A percentile compares a stretch with the other conserved stretches of the same genome.
Evolutionary conservation across 306 rosid species (phyloP).

Genomic region (Begonia masoniana): DNA sequence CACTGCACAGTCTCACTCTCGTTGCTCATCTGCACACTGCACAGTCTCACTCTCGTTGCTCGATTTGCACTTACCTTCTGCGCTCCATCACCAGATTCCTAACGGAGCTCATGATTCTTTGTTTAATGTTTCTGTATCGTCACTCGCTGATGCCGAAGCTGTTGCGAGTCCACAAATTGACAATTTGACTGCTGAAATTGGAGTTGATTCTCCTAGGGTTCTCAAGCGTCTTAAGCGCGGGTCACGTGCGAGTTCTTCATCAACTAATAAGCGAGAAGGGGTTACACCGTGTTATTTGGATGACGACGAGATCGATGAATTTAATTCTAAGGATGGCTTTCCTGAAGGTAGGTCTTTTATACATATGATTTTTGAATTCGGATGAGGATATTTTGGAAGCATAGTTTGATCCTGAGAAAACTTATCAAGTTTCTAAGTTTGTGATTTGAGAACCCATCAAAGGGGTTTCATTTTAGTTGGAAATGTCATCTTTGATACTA

Average conservation of each 20-base stretch:
- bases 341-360: constrained; percentile 13
- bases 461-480: no score
- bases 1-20: no score
- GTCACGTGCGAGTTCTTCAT: constrained; percentile 3
- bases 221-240: constrained; percentile 75
- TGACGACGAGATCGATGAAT: constrained; percentile 72
- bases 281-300: constrained; percentile 6
- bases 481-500: no score
- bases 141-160: constrained; percentile 6
- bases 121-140: not conserved
- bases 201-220: constrained; percentile 17
- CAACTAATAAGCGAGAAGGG: constrained; percentile 6
- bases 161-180: constrained; percentile 10
- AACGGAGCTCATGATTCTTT: constrained; percentile 6
- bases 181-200: constrained; percentile 26
- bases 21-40: no score
- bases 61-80: no score
- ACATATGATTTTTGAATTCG: no score
- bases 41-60: no score
- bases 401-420: no score
- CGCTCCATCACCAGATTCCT: not conserved
- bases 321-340: constrained; percentile 50
- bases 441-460: no score
- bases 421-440: no score
- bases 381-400: no score